phyloP scores from a whole-genome alignment of 2,329 filamentous ascomycete genomes.

The Periconia sp. region DNA sequence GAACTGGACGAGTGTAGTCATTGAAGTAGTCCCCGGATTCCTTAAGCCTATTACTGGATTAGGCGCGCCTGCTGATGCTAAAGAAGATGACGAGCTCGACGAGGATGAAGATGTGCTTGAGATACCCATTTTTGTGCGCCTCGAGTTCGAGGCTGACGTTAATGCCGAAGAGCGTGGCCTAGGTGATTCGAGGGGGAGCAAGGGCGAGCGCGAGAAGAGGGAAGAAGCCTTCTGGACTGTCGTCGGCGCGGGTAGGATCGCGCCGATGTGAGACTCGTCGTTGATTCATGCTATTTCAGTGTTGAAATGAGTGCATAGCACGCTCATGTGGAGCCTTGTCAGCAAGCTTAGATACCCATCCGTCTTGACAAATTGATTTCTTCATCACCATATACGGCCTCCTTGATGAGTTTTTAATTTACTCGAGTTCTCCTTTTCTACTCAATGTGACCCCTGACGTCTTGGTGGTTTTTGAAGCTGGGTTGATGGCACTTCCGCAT shows the following conservation, averaged over 20 bases:
- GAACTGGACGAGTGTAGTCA: slow-evolving; percentile 93
- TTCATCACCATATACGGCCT: too few species aligned
- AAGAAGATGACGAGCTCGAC: slow-evolving; percentile 34
- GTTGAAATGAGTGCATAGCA: too few species aligned
- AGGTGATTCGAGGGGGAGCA: slow-evolving; percentile 51
- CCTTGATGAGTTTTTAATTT: too few species aligned
- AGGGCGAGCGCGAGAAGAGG: slow-evolving; percentile 74
- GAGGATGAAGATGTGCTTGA: slow-evolving; percentile 74
- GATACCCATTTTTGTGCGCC: slow-evolving; percentile 90
- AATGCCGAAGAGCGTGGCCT: slow-evolving; percentile 58
- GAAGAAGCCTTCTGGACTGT: slow-evolving; percentile 97
- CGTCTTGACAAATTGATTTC: too few species aligned
- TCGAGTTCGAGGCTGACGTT: slow-evolving; percentile 84
- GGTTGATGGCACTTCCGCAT: too few species aligned
- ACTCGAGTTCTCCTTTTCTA: too few species aligned
- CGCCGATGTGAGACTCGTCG: slow-evolving; percentile 17
- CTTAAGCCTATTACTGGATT: slow-evolving; percentile 14
- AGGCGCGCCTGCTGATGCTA: slow-evolving; percentile 23
- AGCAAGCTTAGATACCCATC: too few species aligned
- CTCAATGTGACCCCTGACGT: too few species aligned
- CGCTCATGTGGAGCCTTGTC: too few species aligned
- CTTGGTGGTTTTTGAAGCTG: too few species aligned
- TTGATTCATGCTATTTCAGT: not conserved
- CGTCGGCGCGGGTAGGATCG: slow-evolving; percentile 83
- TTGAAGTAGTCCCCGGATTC: slow-evolving; percentile 78